These are phyloP conservation scores for Chloropicon primus DNA, from an alignment of 139 green algal genomes.

Conservation along the genomic window DNA sequence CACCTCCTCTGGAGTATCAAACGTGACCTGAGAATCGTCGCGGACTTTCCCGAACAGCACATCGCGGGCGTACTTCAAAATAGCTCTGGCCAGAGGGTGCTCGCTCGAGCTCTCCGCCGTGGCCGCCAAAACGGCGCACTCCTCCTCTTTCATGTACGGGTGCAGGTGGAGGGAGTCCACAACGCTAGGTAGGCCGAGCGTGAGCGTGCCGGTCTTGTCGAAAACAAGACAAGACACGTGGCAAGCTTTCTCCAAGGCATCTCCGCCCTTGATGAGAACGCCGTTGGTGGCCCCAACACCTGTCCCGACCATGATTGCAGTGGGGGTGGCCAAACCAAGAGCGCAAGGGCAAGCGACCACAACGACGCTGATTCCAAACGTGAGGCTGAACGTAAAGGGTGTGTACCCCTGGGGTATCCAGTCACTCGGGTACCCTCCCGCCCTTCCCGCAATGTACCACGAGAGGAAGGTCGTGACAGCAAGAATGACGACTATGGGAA, in stretches of 20 bases:
- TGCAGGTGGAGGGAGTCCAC: background rate
- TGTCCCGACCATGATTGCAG: slow-evolving; percentile 79
- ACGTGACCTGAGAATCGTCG: background rate
- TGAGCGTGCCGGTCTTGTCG: slow-evolving; percentile 97
- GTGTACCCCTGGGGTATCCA: background rate
- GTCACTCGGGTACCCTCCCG: background rate
- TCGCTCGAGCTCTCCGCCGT: background rate
- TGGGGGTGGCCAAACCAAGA: slow-evolving; percentile 89
- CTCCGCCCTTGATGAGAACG: slow-evolving; percentile 71
- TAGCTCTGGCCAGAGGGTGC: background rate
- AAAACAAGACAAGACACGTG: slow-evolving; percentile 63
- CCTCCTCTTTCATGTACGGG: background rate
- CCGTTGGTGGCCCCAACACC: slow-evolving; percentile 51
- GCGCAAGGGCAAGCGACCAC: slow-evolving; percentile 94
- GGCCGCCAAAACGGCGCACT: background rate
- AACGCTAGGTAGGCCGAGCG: slow-evolving; percentile 35
- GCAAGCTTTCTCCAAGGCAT: slow-evolving; percentile 69
- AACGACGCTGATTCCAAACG: slow-evolving; percentile 82
- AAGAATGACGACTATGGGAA: slow-evolving; percentile 75
- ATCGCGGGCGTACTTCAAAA: background rate
- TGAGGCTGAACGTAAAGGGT: slow-evolving; percentile 18
- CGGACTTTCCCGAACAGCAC: background rate
- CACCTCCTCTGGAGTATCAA: slow-evolving; percentile 15
- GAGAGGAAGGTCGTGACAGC: slow-evolving; percentile 69
- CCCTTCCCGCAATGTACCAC: slow-evolving; percentile 39